These are phyloP conservation scores for Trichoderma sp. DNA, from an alignment of 2,329 filamentous ascomycete genomes.

Conservation along the genomic window DNA sequence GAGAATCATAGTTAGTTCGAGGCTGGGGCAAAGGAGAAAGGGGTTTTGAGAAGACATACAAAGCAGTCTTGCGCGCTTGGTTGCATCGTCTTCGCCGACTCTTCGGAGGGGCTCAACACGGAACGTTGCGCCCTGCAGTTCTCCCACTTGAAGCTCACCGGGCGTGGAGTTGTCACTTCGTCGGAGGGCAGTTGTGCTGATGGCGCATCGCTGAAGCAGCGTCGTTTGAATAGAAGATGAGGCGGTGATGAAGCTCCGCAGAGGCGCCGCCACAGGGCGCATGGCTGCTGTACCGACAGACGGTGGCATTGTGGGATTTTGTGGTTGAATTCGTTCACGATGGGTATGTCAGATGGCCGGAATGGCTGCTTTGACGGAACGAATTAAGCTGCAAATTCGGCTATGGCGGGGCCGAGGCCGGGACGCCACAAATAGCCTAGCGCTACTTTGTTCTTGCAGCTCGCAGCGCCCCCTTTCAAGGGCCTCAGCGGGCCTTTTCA, in stretches of 20 bases:
- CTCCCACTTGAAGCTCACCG: slow-evolving; percentile 75
- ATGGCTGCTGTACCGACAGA: background rate
- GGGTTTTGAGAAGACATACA: slow-evolving; percentile 49
- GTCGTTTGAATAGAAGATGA: background rate
- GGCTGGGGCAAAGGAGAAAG: slow-evolving; percentile 6
- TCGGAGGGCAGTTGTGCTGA: background rate
- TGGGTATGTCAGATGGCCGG: background rate
- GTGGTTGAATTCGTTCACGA: background rate
- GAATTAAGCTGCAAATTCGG: background rate
- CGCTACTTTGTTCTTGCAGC: background rate
- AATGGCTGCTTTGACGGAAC: slow-evolving; percentile 1
- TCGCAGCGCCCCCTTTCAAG: slow-evolving; percentile 19
- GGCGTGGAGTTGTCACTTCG: background rate
- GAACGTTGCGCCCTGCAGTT: slow-evolving; percentile 85
- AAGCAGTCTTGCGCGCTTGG: slow-evolving; percentile 83
- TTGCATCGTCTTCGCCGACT: slow-evolving; percentile 79
- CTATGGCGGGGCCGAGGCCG: slow-evolving; percentile 7
- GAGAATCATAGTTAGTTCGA: background rate
- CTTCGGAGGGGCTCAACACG: slow-evolving; percentile 87
- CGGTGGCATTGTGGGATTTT: background rate
- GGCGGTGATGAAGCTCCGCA: slow-evolving; percentile 1
- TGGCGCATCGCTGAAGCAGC: slow-evolving; percentile 10
- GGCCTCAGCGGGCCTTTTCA: background rate
- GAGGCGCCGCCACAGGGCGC: background rate
- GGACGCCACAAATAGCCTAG: background rate